Percentiles rank a stretch among this genome's conserved stretches.
phyloP scores from a whole-genome alignment of 139 green algal genomes.

The Coccomyxa sp. region DNA sequence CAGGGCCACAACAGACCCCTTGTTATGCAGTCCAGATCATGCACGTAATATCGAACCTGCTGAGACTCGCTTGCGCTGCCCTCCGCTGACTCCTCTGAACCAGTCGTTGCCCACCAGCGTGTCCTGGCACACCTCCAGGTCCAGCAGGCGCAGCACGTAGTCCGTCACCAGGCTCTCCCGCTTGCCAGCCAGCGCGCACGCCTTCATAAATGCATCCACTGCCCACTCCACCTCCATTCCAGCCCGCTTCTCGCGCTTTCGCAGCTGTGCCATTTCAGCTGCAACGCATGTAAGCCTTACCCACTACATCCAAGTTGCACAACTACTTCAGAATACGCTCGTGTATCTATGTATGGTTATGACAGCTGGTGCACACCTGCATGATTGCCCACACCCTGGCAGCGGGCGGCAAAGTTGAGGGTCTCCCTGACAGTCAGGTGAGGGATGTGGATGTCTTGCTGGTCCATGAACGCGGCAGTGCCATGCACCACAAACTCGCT shows the following conservation, averaged over 20 bases:
- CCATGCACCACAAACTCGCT: slow-evolving; percentile 34
- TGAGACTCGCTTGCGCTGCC: slow-evolving; percentile 55
- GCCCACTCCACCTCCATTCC: slow-evolving; percentile 15
- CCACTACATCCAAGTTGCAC: not conserved
- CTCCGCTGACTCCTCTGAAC: slow-evolving; percentile 49
- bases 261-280: slow-evolving; percentile 19
- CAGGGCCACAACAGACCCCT: not conserved
- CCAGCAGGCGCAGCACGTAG: slow-evolving; percentile 43
- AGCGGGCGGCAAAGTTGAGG: slow-evolving; percentile 39
- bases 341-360: no score
- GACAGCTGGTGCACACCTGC: not conserved
- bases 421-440: slow-evolving; percentile 50
- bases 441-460: slow-evolving; percentile 45
- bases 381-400: slow-evolving; percentile 17
- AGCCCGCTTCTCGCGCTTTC: slow-evolving; percentile 17
- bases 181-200: not conserved
- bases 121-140: slow-evolving; percentile 38
- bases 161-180: slow-evolving; percentile 18
- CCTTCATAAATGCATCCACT: slow-evolving; percentile 26
- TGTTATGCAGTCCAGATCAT: not conserved
- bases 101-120: slow-evolving; percentile 50
- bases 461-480: slow-evolving; percentile 42
- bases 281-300: not conserved
- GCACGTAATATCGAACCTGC: slow-evolving; percentile 9
- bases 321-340: no score